Evolutionary conservation across 129 eudicot species (phyloP).

Genomic region (Flaveria trinervia): DNA sequence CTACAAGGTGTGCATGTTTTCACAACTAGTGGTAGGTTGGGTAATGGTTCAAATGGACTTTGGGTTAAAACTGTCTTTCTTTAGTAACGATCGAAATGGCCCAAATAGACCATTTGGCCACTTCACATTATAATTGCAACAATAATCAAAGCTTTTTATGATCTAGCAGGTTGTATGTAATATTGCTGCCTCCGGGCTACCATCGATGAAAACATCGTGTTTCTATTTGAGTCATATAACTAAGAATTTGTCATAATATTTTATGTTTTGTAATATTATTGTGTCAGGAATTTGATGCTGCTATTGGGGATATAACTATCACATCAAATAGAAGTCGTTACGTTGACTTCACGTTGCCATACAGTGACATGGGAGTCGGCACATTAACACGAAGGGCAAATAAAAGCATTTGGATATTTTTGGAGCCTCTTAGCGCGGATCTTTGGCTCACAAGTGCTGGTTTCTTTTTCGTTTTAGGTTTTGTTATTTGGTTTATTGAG

Average conservation of each 20-base stretch:
- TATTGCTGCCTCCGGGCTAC: not conserved
- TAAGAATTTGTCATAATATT: not conserved
- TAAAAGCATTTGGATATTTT: slow-evolving; percentile 42
- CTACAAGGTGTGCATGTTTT: slow-evolving; percentile 32
- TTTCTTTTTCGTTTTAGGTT: slow-evolving; percentile 35
- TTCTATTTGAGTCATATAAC: not conserved
- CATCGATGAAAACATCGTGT: not conserved
- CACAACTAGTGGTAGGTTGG: not conserved
- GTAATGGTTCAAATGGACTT: not conserved
- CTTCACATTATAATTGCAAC: too few species aligned
- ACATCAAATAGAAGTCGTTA: slow-evolving; percentile 37
- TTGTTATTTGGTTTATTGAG: slow-evolving; percentile 49
- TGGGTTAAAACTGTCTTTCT: slow-evolving; percentile 29
- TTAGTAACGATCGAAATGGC: too few species aligned
- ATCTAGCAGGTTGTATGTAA: not conserved
- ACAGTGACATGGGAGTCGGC: slow-evolving; percentile 39
- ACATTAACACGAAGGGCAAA: slow-evolving; percentile 27
- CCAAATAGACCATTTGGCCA: too few species aligned
- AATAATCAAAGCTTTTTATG: too few species aligned
- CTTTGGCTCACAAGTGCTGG: slow-evolving; percentile 38
- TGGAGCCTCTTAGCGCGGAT: slow-evolving; percentile 39
- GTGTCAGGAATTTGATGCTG: slow-evolving; percentile 46
- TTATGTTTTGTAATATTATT: not conserved
- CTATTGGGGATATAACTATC: slow-evolving; percentile 53
- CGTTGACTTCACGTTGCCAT: slow-evolving; percentile 57